Evolutionary conservation across 2,329 filamentous ascomycete genomes (phyloP).

Genomic region (Cadophora sp.): DNA sequence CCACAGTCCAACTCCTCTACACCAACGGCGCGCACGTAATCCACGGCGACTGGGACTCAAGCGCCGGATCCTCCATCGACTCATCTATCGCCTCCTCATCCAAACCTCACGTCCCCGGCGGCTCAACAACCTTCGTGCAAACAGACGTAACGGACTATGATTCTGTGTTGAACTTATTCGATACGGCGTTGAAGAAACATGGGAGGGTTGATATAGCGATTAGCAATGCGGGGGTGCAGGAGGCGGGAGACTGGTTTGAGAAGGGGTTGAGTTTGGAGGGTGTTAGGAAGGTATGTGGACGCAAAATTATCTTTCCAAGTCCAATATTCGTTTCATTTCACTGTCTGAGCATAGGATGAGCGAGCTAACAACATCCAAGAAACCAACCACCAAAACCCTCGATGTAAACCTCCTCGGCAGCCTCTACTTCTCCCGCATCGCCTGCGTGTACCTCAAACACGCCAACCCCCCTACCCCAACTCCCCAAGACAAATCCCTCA

Average conservation of each 20-base stretch:
- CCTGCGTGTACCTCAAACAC: constrained; percentile 25
- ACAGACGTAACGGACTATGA: constrained; percentile 49
- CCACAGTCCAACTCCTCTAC: constrained; percentile 59
- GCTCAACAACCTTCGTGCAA: constrained; percentile 46
- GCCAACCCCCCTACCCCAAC: neutral
- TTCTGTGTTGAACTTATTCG: constrained; percentile 57
- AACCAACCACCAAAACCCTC: constrained; percentile 49
- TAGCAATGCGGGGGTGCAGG: constrained; percentile 59
- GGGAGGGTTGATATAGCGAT: constrained; percentile 32
- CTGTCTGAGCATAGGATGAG: too few relatives aligned
- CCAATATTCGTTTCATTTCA: neutral
- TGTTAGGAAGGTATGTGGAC: constrained; percentile 44
- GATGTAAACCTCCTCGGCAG: constrained; percentile 31
- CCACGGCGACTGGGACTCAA: constrained; percentile 51
- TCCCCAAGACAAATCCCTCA: constrained; percentile 28
- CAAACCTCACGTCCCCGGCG: neutral
- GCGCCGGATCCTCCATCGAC: constrained; percentile 44
- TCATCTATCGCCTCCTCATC: constrained; percentile 40
- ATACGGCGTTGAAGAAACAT: constrained; percentile 48
- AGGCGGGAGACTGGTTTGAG: constrained; percentile 48
- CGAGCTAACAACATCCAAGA: too few relatives aligned
- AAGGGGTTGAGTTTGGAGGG: constrained; percentile 13
- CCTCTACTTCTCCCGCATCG: constrained; percentile 32
- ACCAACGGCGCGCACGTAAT: constrained; percentile 61
- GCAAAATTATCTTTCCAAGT: too few relatives aligned